Evolutionary conservation across 345 rosid species (phyloP), one percentile per base, ranked within the genome.

Genomic region (Acer saccharum): DNA sequence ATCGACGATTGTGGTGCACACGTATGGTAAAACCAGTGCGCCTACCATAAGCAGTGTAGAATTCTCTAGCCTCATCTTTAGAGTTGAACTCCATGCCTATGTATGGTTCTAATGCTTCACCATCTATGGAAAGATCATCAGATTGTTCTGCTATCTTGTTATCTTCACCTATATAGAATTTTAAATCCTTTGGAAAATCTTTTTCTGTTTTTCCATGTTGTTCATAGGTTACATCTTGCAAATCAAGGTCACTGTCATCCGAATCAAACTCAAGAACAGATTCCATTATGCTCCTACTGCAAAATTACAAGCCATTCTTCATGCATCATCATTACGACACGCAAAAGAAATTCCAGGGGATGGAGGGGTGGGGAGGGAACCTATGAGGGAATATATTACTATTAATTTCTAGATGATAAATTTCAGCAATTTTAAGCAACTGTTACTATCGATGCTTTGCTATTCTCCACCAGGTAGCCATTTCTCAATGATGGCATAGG

Each of bases 161-260:
- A 63, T 74, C 69, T 46, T 74, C 77, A 62, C 21, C 69, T 14
- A 43, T 21, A 46, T 35, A 74, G 16, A 62, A 46, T 11, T 10
- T 21, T 58, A 74, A 64, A 54, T 74, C 65, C 69, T 64, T 63
- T 10, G 77, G 61, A 50, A 64, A 67, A 54, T 43, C 41, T 13
- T 65, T 65, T 41, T 65, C 76, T 25, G 43, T 39, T 21, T 32
- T 65, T 41, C 61, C 76, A 44, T 46, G 21, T 57, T 63, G 50
- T 35, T 65, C 76, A 72, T 55, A 78, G 67, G 58, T 68, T 63
- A 72, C 81, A 29, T 58, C 67, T 66, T 55, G 81, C 73, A 78
- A 18, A 65, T 72, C 77, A 44, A 78, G 46, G 48, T 72, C 81
- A 57, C 77, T 78, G 27, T 78, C 81, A 78, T 72, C 72, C 10